These are phyloP conservation scores for Alternaria sp. DNA, from an alignment of 2,329 filamentous ascomycete species.

Conservation along the genomic window DNA sequence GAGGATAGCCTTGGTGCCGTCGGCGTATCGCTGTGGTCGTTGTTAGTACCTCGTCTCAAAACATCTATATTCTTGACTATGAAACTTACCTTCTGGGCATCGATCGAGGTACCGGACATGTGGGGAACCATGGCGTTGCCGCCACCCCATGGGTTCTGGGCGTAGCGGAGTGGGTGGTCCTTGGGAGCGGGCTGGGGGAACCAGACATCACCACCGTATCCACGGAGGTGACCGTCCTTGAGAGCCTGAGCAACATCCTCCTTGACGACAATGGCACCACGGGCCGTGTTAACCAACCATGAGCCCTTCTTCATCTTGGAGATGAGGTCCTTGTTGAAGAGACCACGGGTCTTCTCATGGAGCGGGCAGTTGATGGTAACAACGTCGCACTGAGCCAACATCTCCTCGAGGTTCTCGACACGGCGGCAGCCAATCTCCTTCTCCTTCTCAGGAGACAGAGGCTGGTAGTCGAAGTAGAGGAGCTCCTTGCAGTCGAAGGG, in stretches of 20 bases:
- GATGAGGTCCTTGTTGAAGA: constrained; percentile 99
- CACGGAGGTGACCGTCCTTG: constrained; percentile 87
- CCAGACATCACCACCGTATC: constrained; percentile 91
- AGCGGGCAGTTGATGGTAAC: constrained; percentile 99
- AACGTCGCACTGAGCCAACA: constrained; percentile 92
- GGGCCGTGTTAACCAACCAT: constrained; percentile 98
- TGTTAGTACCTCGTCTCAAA: constrained; percentile 17
- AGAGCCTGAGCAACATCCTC: constrained; percentile 96
- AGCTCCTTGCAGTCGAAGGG: constrained; percentile 99
- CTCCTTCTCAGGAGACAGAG: constrained; percentile 83
- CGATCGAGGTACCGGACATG: constrained; percentile 98
- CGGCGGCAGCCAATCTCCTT: constrained; percentile 94
- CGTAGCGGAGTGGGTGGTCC: constrained; percentile 91
- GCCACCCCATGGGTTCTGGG: constrained; percentile 93
- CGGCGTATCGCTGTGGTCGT: constrained; percentile 67
- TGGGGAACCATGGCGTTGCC: constrained; percentile 99
- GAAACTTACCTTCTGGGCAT: constrained; percentile 75
- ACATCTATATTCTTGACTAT: not conserved
- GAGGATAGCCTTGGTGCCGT: constrained; percentile 87
- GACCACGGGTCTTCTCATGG: constrained; percentile 93
- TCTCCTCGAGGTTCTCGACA: constrained; percentile 88
- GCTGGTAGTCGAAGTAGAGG: constrained; percentile 99
- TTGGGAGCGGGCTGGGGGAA: constrained; percentile 95
- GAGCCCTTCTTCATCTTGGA: constrained; percentile 99
- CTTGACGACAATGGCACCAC: constrained; percentile 98